Conservation (phyloP, 1,284 basidiomycete genomes). For the Ceratobasidium sp. region DNA sequence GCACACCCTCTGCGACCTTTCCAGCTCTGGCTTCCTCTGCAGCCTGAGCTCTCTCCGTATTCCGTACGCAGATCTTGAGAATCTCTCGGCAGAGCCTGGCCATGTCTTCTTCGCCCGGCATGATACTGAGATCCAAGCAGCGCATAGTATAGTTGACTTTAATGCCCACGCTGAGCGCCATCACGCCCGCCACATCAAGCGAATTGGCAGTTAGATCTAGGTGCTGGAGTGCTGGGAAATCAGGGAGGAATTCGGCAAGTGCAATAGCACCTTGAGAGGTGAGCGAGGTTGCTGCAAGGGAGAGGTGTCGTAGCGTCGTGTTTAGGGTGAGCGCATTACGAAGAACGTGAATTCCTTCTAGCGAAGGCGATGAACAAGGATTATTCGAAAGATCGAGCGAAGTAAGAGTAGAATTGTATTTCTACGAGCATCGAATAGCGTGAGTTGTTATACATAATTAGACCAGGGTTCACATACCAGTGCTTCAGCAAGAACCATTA, state of each 20-base stretch:
- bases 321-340: slow-evolving; percentile 94
- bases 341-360: slow-evolving; percentile 77
- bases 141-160: slow-evolving; percentile 84
- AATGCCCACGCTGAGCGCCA: slow-evolving; percentile 88
- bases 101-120: slow-evolving; percentile 86
- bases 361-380: slow-evolving; percentile 85
- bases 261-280: slow-evolving; percentile 90
- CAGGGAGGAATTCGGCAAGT: slow-evolving; percentile 94
- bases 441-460: background rate
- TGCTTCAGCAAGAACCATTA: slow-evolving; percentile 86
- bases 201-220: slow-evolving; percentile 84
- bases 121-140: slow-evolving; percentile 93
- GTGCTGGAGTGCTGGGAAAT: slow-evolving; percentile 85
- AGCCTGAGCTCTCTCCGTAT: slow-evolving; percentile 76
- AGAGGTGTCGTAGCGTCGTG: slow-evolving; percentile 88
- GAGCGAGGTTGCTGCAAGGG: slow-evolving; percentile 85
- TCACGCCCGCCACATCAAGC: slow-evolving; percentile 88
- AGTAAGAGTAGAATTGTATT: slow-evolving; percentile 94
- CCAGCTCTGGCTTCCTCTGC: slow-evolving; percentile 35
- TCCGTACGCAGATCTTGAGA: slow-evolving; percentile 83
- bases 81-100: slow-evolving; percentile 85
- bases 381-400: slow-evolving; percentile 94
- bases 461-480: slow-evolving; percentile 61
- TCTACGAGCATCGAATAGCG: slow-evolving; percentile 60
- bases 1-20: slow-evolving; percentile 30